Percentiles rank a stretch among this genome's conserved stretches.
These are phyloP conservation scores for Corymbia citriodora DNA, from an alignment of 441 rosid species.

Conservation along the genomic window DNA sequence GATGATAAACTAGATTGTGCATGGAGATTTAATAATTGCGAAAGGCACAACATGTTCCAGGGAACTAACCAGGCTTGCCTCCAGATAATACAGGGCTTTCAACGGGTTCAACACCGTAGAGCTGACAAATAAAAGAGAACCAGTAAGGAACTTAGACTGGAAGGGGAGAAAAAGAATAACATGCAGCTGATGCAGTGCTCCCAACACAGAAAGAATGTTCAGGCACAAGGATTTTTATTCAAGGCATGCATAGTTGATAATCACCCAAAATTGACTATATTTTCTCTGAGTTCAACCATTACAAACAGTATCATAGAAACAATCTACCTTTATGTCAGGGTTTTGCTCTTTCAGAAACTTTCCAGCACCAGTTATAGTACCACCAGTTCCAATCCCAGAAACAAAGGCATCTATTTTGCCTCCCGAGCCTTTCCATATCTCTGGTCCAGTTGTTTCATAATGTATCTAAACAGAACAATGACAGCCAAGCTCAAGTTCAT, in stretches of 20 bases:
- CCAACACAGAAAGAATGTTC: neutral
- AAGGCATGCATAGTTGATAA: neutral
- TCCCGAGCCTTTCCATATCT: conserved; percentile 73
- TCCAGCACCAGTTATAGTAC: conserved; percentile 76
- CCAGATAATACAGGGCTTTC: conserved; percentile 71
- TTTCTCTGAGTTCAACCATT: neutral
- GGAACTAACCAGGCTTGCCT: conserved; percentile 69
- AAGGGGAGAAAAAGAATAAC: neutral
- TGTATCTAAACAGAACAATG: conserved; percentile 37
- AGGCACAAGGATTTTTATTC: neutral
- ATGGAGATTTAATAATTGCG: neutral
- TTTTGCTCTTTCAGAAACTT: conserved; percentile 77
- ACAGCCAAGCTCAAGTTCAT: neutral
- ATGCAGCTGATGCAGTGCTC: neutral
- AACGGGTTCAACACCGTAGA: conserved; percentile 70
- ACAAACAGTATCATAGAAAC: neutral
- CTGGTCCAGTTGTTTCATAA: conserved; percentile 86
- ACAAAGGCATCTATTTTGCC: conserved; percentile 77
- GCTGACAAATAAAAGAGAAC: conserved; percentile 22
- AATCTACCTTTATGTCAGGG: conserved; percentile 51
- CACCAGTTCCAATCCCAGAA: conserved; percentile 90
- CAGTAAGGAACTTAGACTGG: neutral
- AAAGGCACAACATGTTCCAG: neutral
- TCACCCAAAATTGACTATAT: neutral
- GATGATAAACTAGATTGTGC: neutral